A percentile compares a stretch with the other conserved stretches of the same genome.
These are phyloP conservation scores for Termitomyces sp. DNA, from an alignment of 768 basidiomycete species.

Conservation along the genomic window DNA sequence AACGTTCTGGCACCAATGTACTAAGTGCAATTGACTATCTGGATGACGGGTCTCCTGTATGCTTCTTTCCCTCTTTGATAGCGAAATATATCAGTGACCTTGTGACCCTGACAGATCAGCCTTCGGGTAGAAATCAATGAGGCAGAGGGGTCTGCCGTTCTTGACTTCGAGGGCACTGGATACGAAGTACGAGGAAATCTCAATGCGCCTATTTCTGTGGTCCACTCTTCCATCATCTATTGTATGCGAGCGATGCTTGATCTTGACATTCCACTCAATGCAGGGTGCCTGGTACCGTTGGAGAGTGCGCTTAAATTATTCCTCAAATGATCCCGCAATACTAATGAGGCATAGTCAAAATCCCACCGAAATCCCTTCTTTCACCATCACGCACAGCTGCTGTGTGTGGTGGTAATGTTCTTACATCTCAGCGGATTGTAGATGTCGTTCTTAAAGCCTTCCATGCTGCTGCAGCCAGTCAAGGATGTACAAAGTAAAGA, in stretches of 20 bases:
- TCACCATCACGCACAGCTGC: constrained; percentile 84
- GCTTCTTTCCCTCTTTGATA: constrained; percentile 13
- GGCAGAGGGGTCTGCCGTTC: constrained; percentile 66
- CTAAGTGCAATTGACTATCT: constrained; percentile 79
- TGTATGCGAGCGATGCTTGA: constrained; percentile 87
- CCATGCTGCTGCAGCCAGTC: constrained; percentile 86
- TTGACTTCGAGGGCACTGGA: constrained; percentile 86
- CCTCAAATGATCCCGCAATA: not conserved
- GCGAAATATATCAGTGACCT: not conserved
- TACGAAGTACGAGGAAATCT: constrained; percentile 83
- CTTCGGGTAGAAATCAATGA: constrained; percentile 78
- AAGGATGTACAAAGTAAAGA: constrained; percentile 88
- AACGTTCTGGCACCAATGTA: constrained; percentile 59
- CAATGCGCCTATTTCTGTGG: constrained; percentile 83
- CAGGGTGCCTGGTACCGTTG: constrained; percentile 87
- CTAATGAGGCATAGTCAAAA: constrained; percentile 51
- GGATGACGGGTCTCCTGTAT: constrained; percentile 83
- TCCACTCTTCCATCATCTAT: constrained; percentile 85
- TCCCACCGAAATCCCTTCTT: constrained; percentile 76
- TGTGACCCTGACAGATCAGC: constrained; percentile 46
- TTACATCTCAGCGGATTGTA: constrained; percentile 90
- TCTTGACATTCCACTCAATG: constrained; percentile 87
- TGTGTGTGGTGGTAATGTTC: constrained; percentile 90
- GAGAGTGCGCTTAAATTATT: constrained; percentile 45
- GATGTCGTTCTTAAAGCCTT: constrained; percentile 94